These are phyloP conservation scores for Pythium aristosporum DNA, from an alignment of 352 stramenopile genomes.

Conservation along the genomic window DNA sequence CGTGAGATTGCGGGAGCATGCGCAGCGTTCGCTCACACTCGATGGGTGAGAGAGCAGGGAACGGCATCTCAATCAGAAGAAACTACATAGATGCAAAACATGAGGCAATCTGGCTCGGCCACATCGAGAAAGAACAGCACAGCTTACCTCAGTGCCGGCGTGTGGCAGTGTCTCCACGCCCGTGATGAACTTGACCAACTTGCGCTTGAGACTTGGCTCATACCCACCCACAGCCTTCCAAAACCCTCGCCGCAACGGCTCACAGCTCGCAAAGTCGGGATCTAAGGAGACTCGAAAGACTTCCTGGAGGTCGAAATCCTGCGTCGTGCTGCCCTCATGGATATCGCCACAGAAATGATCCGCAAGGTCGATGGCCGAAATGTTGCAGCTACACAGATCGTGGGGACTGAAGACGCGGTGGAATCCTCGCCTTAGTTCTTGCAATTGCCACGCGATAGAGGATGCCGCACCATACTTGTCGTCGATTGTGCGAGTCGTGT, in stretches of 20 bases:
- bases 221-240: slow-evolving; percentile 59
- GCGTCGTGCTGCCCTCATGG: neutral
- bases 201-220: slow-evolving; percentile 49
- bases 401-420: slow-evolving; percentile 34
- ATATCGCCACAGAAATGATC: slow-evolving; percentile 34
- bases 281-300: slow-evolving; percentile 61
- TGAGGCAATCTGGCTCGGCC: neutral
- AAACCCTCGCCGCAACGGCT: slow-evolving; percentile 40
- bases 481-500: slow-evolving; percentile 44
- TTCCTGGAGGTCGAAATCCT: slow-evolving; percentile 44
- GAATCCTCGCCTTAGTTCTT: slow-evolving; percentile 47
- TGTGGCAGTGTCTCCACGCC: slow-evolving; percentile 64
- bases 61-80: slow-evolving; percentile 76
- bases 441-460: slow-evolving; percentile 49
- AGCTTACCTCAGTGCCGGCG: slow-evolving; percentile 57
- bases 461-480: slow-evolving; percentile 51
- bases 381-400: slow-evolving; percentile 1
- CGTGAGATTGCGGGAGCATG: slow-evolving; percentile 75
- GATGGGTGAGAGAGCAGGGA: slow-evolving; percentile 36
- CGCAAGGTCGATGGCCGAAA: slow-evolving; percentile 33
- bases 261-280: slow-evolving; percentile 50
- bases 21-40: slow-evolving; percentile 49
- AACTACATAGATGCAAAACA: slow-evolving; percentile 38
- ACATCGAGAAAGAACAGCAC: neutral
- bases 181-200: slow-evolving; percentile 76